Base-by-base conservation (phyloP, 1,139 yeast genomes). In the Sugiyamaella pinicola region DNA sequence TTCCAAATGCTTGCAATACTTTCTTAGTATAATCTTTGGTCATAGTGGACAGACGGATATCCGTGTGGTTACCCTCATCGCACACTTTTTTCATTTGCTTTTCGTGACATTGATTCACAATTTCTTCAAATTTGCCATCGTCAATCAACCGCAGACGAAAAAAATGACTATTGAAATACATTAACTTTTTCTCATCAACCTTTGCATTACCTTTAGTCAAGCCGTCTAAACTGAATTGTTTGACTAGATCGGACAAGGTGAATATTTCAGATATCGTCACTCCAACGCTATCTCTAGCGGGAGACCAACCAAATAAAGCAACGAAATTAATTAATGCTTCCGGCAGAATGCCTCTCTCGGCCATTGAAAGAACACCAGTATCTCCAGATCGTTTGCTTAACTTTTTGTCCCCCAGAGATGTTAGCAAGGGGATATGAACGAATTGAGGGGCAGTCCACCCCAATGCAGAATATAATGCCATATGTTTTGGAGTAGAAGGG, bases 281-380 rank as follows among this genome's bases (percentile, higher is more conserved):
- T 2, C 84, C 81, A 2, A 49, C 42, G 12, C 51, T 44, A 18
- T 55, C 74, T 60, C 89, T 74, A 12, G 83, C 81, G 2, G 96
- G 95, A 1, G 96, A 79, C 99, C 99, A 93, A 0, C 99, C 99
- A 69, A 89, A 87, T 52, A 93, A 75, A 0, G 95, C 96, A 41
- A 86, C 86, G 68, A 89, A 93, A 64, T 93, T 95, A 10, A 88
- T 74, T 49, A 95, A 69, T 0, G 99, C 95, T 64, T 89, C 96
- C 0, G 97, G 96, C 15, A 89, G 70, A 17, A 87, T 77, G 0
- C 96, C 96, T 21, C 53, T 53, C 0, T 76, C 73, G 46, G 76
- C 79, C 70, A 87, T 73, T 10, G 79, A 76, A 59, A 80, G 69
- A 4, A 89, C 82, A 41, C 91, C 89, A 15, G 81, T 80, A 66